phyloP scores from a whole-genome alignment of 2,329 filamentous ascomycete genomes.

The Penicillium psychrosexuale region DNA sequence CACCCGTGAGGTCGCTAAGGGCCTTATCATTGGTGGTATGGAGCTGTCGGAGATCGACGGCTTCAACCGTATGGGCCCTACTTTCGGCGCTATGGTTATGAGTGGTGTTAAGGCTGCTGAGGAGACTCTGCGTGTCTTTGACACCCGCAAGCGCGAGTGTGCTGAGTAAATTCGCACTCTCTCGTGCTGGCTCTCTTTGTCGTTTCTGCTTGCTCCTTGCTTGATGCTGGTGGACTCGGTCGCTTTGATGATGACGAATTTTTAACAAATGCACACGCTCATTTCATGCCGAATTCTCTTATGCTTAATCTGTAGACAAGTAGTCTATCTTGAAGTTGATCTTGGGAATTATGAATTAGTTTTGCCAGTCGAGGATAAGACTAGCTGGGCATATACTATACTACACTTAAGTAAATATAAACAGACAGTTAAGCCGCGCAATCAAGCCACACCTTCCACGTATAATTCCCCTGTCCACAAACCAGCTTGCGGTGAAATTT shows the following conservation, averaged over 20 bases:
- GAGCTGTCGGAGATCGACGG: constrained; percentile 88
- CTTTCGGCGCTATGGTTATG: constrained; percentile 85
- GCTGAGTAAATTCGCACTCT: constrained; percentile 46
- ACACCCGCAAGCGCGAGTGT: constrained; percentile 74
- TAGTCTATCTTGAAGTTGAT: background rate
- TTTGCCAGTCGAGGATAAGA: background rate
- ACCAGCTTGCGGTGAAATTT: background rate
- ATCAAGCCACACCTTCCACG: background rate
- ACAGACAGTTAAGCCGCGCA: background rate
- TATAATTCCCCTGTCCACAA: background rate
- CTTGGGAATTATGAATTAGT: constrained; percentile 5
- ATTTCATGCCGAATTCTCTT: constrained; percentile 10
- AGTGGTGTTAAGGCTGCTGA: constrained; percentile 88
- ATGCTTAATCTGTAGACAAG: background rate
- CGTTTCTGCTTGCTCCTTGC: background rate
- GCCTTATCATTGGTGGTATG: constrained; percentile 92
- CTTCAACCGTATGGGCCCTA: constrained; percentile 86
- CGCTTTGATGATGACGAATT: constrained; percentile 10
- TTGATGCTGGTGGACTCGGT: background rate
- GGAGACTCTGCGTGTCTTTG: constrained; percentile 74
- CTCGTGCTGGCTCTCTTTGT: background rate
- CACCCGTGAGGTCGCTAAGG: constrained; percentile 82
- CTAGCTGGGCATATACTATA: background rate
- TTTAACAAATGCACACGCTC: constrained; percentile 22
- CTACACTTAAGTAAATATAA: background rate